These are phyloP conservation scores for Coemansia aciculifera DNA, from an alignment of 192 early-diverging fungal species.

Conservation along the genomic window DNA sequence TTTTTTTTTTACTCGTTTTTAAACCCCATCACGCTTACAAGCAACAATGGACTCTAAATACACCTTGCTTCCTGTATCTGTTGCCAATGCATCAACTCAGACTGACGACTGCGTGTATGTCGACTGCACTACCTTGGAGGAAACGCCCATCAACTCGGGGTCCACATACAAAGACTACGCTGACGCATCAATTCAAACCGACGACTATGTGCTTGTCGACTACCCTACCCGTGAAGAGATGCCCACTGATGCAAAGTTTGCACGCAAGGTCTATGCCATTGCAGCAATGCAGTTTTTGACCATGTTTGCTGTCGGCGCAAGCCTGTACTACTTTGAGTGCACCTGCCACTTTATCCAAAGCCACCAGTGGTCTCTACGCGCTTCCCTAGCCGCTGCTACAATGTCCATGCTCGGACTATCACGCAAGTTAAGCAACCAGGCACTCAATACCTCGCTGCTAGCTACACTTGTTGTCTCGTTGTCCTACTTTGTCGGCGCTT, in stretches of 20 bases:
- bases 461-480: background rate
- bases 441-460: background rate
- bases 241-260: background rate
- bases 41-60: background rate
- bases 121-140: background rate
- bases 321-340: constrained; percentile 11
- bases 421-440: background rate
- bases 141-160: no score
- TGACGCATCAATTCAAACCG: background rate
- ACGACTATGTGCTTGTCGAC: constrained; percentile 1
- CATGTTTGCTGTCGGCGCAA: constrained; percentile 4
- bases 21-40: background rate
- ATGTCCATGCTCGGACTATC: constrained; percentile 10
- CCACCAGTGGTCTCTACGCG: constrained; percentile 3
- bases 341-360: constrained; percentile 10
- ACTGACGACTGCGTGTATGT: background rate
- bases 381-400: background rate
- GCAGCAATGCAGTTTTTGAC: background rate
- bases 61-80: background rate
- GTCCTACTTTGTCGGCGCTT: constrained; percentile 2
- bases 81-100: background rate
- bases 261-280: constrained; percentile 12
- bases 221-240: background rate
- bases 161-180: background rate
- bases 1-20: background rate